Percentiles rank a stretch among this genome's conserved stretches.
Conservation (phyloP, 805 yeast genomes). For the Jamesozyma piceae region DNA sequence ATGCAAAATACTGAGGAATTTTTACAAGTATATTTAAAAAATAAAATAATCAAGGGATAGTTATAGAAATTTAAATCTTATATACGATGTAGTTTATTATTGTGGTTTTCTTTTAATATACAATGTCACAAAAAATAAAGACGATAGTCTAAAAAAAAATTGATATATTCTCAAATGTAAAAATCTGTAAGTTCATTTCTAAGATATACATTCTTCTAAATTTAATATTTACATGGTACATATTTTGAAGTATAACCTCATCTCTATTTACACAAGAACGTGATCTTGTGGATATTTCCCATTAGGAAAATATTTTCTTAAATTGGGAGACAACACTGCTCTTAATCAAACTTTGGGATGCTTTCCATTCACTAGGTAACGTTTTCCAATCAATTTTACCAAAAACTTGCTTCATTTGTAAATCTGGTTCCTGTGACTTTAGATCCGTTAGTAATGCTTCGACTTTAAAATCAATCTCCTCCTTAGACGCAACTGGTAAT, state of each 20-base stretch:
- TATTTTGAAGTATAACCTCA: not conserved
- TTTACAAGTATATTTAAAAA: no score
- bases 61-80: no score
- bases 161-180: not conserved
- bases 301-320: conserved; percentile 11
- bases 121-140: not conserved
- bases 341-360: conserved; percentile 28
- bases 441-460: conserved; percentile 17
- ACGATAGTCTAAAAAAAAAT: no score
- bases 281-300: not conserved
- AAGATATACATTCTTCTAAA: not conserved
- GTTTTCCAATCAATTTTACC: conserved; percentile 28
- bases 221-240: not conserved
- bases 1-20: no score
- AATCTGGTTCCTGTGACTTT: conserved; percentile 12
- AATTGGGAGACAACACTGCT: conserved; percentile 25
- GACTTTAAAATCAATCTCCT: conserved; percentile 33
- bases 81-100: not conserved
- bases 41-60: no score
- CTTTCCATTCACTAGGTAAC: conserved; percentile 32
- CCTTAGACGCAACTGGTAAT: conserved; percentile 42
- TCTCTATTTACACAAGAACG: not conserved
- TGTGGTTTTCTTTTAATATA: not conserved
- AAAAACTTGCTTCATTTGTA: conserved; percentile 28
- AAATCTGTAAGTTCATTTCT: no score